A percentile compares a stretch with the other conserved stretches of the same genome.
Evolutionary conservation across 257 asterid species (phyloP).

Genomic region (Solanum tacnaense): DNA sequence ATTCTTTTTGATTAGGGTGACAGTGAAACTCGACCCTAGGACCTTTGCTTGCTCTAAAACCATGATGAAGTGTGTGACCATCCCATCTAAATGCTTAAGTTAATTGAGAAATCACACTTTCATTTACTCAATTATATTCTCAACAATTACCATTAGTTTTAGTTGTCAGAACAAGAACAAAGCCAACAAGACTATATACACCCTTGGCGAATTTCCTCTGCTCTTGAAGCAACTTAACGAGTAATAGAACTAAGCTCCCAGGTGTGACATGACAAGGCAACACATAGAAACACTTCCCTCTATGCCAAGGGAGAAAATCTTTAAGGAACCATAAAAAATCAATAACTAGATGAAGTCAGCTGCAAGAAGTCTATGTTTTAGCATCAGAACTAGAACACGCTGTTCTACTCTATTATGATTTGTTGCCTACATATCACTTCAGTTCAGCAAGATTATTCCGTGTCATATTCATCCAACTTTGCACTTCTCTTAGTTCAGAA

Average conservation of each 20-base stretch:
- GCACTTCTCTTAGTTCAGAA: background rate
- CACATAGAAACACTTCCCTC: background rate
- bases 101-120: background rate
- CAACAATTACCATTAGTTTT: background rate
- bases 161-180: background rate
- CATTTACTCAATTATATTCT: background rate
- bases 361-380: background rate
- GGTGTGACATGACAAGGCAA: background rate
- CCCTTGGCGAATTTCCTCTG: background rate
- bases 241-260: background rate
- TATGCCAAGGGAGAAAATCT: background rate
- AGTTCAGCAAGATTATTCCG: background rate
- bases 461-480: background rate
- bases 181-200: background rate
- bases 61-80: background rate
- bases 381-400: background rate
- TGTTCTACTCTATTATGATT: background rate
- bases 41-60: background rate
- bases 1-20: background rate
- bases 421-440: background rate
- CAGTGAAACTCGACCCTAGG: background rate
- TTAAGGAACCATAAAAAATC: background rate
- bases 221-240: background rate
- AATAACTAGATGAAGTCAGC: background rate
- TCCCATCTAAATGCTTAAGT: background rate